A percentile compares a stretch with the other conserved stretches of the same genome.
Evolutionary conservation across 345 rosid genomes (phyloP).

Genomic region (Barbarea vulgaris): DNA sequence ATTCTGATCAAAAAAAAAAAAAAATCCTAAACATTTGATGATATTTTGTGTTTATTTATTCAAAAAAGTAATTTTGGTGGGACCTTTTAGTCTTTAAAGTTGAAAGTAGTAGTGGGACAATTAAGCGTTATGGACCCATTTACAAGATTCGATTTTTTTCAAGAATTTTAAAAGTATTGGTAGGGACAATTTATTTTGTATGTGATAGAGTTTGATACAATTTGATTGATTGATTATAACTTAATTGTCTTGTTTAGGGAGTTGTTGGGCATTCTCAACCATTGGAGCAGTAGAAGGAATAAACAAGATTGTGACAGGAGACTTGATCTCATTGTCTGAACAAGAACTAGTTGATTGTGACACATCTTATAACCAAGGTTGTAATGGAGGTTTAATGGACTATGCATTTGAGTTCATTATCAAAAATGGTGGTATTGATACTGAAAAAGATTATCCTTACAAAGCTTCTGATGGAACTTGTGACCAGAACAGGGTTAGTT

Average conservation of each 20-base stretch:
- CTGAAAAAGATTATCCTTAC: slow-evolving; percentile 87
- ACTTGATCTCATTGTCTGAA: slow-evolving; percentile 72
- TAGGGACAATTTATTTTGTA: background rate
- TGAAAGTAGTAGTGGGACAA: slow-evolving; percentile 4
- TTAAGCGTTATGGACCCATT: slow-evolving; percentile 14
- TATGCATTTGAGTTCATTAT: slow-evolving; percentile 89
- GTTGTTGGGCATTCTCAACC: slow-evolving; percentile 98
- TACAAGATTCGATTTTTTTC: slow-evolving; percentile 8
- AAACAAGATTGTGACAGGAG: slow-evolving; percentile 85
- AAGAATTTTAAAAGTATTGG: background rate
- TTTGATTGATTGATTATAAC: slow-evolving; percentile 2
- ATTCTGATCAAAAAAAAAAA: no score
- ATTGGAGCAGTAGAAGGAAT: slow-evolving; percentile 93
- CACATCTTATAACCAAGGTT: slow-evolving; percentile 71
- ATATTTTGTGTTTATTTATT: background rate
- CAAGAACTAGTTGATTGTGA: slow-evolving; percentile 95
- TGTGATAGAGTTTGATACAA: background rate
- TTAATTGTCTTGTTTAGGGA: slow-evolving; percentile 50
- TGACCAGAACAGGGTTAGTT: slow-evolving; percentile 68
- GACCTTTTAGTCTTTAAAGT: background rate
- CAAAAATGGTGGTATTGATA: slow-evolving; percentile 83
- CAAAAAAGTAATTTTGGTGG: background rate
- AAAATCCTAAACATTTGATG: background rate
- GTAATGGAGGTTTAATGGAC: slow-evolving; percentile 96
- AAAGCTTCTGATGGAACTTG: slow-evolving; percentile 59